Conservation (phyloP, 306 rosid genomes). For the Vigna hirtella region DNA sequence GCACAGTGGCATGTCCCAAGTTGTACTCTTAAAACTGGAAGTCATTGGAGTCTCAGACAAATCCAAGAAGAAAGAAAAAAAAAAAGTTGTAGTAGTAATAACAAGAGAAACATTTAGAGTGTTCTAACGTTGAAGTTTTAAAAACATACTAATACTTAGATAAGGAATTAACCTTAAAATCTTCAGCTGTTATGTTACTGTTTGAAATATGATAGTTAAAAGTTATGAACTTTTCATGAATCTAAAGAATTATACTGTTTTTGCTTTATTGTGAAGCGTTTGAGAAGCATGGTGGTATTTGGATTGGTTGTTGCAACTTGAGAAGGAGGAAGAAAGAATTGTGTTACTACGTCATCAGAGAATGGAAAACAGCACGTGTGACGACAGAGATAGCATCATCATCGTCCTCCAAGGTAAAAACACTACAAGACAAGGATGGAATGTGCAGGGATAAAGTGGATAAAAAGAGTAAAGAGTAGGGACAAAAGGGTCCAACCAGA, state of each 20-base stretch:
- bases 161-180: background rate
- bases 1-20: too few relatives aligned
- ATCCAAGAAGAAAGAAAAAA: too few relatives aligned
- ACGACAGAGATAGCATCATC: slow-evolving; percentile 3
- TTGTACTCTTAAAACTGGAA: too few relatives aligned
- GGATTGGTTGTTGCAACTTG: background rate
- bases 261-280: background rate
- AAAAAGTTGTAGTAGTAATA: too few relatives aligned
- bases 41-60: too few relatives aligned
- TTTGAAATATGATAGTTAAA: background rate
- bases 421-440: background rate
- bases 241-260: background rate
- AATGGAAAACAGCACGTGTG: slow-evolving; percentile 1
- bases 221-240: background rate
- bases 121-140: too few relatives aligned
- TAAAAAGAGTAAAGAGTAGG: slow-evolving; percentile 5
- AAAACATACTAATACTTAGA: too few relatives aligned
- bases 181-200: background rate
- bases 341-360: background rate
- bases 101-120: too few relatives aligned
- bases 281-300: background rate
- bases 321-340: slow-evolving; percentile 1
- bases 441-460: background rate
- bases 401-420: background rate
- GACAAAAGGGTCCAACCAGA: slow-evolving; percentile 16